Conservation (phyloP, 768 basidiomycete species). For the Leucocoprinus birnbaumii region DNA sequence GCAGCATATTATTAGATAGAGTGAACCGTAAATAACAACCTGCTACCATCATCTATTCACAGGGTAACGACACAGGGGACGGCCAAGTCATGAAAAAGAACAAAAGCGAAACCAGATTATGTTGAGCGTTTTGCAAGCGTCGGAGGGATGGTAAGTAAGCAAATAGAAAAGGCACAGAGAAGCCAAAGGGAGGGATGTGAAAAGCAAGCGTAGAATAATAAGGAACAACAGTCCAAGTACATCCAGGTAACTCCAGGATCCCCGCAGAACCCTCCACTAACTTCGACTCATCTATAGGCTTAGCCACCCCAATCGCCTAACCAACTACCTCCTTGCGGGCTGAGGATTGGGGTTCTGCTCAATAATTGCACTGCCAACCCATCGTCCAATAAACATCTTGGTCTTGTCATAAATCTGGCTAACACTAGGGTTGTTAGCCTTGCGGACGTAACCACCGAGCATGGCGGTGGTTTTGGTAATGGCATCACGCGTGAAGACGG, state of each 20-base stretch:
- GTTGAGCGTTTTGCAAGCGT: background rate
- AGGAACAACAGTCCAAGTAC: too few species aligned
- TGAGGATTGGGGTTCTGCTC: slow-evolving; percentile 22
- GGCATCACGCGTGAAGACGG: slow-evolving; percentile 65
- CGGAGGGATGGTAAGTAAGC: background rate
- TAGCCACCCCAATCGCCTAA: background rate
- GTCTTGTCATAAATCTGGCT: slow-evolving; percentile 56
- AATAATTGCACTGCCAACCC: slow-evolving; percentile 56
- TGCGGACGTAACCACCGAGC: slow-evolving; percentile 43
- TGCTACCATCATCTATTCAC: slow-evolving; percentile 8
- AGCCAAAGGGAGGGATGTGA: background rate
- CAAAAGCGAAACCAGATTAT: background rate
- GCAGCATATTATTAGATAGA: slow-evolving; percentile 11
- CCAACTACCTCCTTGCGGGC: slow-evolving; percentile 4
- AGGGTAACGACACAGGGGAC: background rate
- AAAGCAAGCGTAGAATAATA: background rate
- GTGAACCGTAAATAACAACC: slow-evolving; percentile 10
- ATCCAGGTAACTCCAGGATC: background rate
- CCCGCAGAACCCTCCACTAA: background rate
- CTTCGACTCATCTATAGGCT: background rate
- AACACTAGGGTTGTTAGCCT: slow-evolving; percentile 54
- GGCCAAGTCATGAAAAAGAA: background rate
- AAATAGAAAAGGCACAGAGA: background rate
- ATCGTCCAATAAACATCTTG: slow-evolving; percentile 50
- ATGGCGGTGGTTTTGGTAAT: slow-evolving; percentile 41